Base-by-base conservation (phyloP, 164 flowering plant species). In the Chimonanthus praecox region DNA sequence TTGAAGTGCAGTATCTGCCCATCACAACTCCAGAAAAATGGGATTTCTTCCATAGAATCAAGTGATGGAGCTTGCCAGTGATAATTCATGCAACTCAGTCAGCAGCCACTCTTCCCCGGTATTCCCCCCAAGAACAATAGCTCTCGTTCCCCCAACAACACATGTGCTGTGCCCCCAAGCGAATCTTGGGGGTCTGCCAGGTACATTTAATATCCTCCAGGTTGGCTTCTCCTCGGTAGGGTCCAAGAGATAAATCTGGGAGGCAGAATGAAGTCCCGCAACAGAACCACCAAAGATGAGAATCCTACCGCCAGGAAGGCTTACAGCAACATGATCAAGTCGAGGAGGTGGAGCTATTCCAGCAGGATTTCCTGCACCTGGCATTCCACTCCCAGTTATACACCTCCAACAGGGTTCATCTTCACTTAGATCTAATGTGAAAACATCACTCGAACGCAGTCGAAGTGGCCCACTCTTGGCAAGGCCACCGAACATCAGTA, bases 161-260 rank as follows among this genome's bases (percentile, higher is more conserved):
- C 97, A 94, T 3, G 96, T 92, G 73, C 97, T 92, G 70, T 92
- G 98, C 7, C 98, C 96, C 97, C 97, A 92, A 63, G 96, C 97
- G 78, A 90, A 90, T 62, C 96, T 86, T 44, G 98, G 98, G 45
- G 97, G 96, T 11, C 87, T 78, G 43, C 97, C 97, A 18, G 94
- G 94, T 45, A 94, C 94, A 80, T 90, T 92, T 50, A 94, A 61
- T 71, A 92, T 84, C 84, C 97, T 88, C 97, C 98, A 94, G 33
- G 97, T 90, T 44, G 98, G 98, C 75, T 89, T 92, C 75, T 94
- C 98, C 75, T 94, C 97, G 9, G 93, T 86, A 5, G 98, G 98
- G 64, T 94, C 98, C 58, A 92, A 80, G 46, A 92, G 79, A 78
- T 87, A 94, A 3, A 94, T 86, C 82, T 90, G 97, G 2, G 98